Evolutionary conservation across 306 rosid genomes (phyloP).

Genomic region (Cucurbita moschata): DNA sequence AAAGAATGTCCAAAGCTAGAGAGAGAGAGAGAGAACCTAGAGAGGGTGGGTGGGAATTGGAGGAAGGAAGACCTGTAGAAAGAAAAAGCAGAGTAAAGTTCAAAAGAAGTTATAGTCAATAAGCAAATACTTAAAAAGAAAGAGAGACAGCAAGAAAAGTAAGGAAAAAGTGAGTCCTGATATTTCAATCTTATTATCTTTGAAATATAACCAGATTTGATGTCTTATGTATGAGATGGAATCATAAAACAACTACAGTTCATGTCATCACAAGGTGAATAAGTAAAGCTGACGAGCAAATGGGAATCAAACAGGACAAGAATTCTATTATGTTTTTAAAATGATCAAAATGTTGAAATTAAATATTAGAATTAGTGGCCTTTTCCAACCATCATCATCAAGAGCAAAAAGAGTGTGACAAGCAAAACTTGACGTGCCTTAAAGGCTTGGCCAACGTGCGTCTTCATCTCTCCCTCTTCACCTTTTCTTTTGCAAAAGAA

Average conservation of each 20-base stretch:
- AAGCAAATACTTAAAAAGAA: not conserved
- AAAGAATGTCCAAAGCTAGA: constrained; percentile 8
- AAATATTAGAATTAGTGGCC: not conserved
- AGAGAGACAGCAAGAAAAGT: not conserved
- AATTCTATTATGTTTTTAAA: no score
- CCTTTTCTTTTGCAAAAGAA: constrained; percentile 1
- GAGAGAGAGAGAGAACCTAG: not conserved
- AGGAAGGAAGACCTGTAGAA: not conserved
- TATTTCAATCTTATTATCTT: not conserved
- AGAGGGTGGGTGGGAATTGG: not conserved
- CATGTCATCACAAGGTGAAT: not conserved
- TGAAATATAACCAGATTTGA: not conserved
- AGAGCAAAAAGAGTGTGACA: not conserved
- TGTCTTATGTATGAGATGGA: not conserved
- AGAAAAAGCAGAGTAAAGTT: not conserved
- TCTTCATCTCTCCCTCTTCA: not conserved
- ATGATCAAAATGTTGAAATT: not conserved
- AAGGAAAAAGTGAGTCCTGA: not conserved
- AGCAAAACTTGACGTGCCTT: constrained; percentile 4
- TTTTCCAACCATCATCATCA: not conserved
- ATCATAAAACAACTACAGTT: not conserved
- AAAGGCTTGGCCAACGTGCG: constrained; percentile 1
- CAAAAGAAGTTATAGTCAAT: not conserved
- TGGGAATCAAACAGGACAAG: not conserved
- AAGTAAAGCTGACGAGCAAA: not conserved